Conservation (phyloP, 495 filamentous ascomycete genomes). For the Penicillium lagena region DNA sequence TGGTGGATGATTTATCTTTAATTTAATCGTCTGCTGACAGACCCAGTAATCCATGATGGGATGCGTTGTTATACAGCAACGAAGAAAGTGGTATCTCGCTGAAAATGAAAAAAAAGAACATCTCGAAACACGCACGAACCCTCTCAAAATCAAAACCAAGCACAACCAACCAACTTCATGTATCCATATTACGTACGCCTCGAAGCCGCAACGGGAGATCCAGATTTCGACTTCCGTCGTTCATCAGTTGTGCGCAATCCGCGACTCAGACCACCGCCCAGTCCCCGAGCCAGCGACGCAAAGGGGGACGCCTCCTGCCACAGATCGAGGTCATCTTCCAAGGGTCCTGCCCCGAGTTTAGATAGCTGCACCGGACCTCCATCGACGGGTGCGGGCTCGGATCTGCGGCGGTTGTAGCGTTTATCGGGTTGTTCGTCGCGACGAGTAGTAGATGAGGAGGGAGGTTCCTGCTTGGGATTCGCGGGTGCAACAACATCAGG, state of each 20-base stretch:
- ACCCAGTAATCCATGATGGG: no score
- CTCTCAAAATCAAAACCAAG: neutral
- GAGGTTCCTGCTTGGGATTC: neutral
- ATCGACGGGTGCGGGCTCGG: slow-evolving; percentile 10
- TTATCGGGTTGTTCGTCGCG: slow-evolving; percentile 11
- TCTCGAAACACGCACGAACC: no score
- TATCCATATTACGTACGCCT: no score
- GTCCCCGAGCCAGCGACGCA: slow-evolving; percentile 38
- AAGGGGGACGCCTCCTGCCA: slow-evolving; percentile 39
- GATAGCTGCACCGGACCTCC: slow-evolving; percentile 6
- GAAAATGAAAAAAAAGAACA: no score
- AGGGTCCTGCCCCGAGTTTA: slow-evolving; percentile 12
- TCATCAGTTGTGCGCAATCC: slow-evolving; percentile 30
- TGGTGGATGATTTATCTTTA: no score
- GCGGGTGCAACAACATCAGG: neutral
- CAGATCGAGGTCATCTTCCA: slow-evolving; percentile 30
- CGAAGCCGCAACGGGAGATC: no score
- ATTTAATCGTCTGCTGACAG: no score
- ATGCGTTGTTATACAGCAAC: no score
- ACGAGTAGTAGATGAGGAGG: neutral
- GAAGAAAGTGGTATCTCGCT: no score
- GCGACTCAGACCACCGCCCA: slow-evolving; percentile 38
- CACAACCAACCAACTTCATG: no score
- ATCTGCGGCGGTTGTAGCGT: slow-evolving; percentile 16
- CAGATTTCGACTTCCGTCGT: slow-evolving; percentile 17